Evolutionary conservation across 2,329 filamentous ascomycete genomes (phyloP).

Genomic region (Colletotrichum camelliae): DNA sequence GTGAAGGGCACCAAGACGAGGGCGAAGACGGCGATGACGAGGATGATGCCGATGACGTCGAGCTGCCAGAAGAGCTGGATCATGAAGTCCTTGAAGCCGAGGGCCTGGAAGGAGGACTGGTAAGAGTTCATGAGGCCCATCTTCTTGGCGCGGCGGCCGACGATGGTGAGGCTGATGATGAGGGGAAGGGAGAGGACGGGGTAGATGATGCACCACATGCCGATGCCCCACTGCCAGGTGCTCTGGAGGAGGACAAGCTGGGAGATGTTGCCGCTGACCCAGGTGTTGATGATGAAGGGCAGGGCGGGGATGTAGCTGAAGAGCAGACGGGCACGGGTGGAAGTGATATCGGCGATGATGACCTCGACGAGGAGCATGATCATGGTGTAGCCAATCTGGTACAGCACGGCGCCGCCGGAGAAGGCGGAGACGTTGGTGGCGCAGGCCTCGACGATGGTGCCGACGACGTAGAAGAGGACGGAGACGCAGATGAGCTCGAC

Average conservation of each 20-base stretch:
- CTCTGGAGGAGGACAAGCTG: slow-evolving; percentile 50
- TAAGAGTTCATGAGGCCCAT: slow-evolving; percentile 49
- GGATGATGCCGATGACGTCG: slow-evolving; percentile 49
- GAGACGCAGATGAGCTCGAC: slow-evolving; percentile 62
- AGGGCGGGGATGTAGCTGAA: slow-evolving; percentile 68
- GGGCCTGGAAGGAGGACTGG: slow-evolving; percentile 34
- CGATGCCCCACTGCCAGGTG: slow-evolving; percentile 67
- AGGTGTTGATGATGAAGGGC: slow-evolving; percentile 69
- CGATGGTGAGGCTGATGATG: slow-evolving; percentile 54
- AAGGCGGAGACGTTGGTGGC: slow-evolving; percentile 56
- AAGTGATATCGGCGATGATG: slow-evolving; percentile 68
- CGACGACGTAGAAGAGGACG: slow-evolving; percentile 64
- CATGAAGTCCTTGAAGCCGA: slow-evolving; percentile 36
- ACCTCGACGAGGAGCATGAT: slow-evolving; percentile 68
- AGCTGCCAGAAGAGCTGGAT: slow-evolving; percentile 52
- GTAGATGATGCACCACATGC: slow-evolving; percentile 70
- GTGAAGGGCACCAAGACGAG: slow-evolving; percentile 51
- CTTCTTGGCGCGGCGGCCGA: slow-evolving; percentile 57
- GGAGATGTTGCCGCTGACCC: slow-evolving; percentile 65
- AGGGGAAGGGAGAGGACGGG: slow-evolving; percentile 59
- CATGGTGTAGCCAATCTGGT: slow-evolving; percentile 69
- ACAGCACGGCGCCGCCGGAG: slow-evolving; percentile 62
- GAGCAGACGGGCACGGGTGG: slow-evolving; percentile 65
- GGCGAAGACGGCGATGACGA: slow-evolving; percentile 51
- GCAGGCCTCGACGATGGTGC: slow-evolving; percentile 62